Evolutionary conservation across 2,329 filamentous ascomycete genomes (phyloP).

Genomic region (Exophiala viscosa): DNA sequence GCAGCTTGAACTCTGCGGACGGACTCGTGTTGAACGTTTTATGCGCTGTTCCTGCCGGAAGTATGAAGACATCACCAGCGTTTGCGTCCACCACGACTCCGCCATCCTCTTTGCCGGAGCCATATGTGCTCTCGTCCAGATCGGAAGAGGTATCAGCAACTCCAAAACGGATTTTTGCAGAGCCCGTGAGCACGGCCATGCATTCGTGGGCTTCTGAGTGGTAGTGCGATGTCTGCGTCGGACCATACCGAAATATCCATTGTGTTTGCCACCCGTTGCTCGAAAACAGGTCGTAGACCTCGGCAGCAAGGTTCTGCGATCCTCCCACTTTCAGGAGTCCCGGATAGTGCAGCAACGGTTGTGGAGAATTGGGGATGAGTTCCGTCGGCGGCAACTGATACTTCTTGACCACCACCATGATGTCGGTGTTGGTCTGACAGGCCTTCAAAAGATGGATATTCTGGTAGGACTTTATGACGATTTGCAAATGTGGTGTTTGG

Average conservation of each 20-base stretch:
- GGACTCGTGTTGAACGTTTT: constrained; percentile 50
- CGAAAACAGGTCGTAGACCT: constrained; percentile 45
- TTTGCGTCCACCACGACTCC: constrained; percentile 49
- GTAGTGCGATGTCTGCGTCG: constrained; percentile 55
- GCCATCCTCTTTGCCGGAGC: constrained; percentile 42
- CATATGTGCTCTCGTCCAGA: constrained; percentile 40
- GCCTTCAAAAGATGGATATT: too few relatives aligned
- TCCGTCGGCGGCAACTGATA: constrained; percentile 41
- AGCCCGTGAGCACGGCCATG: constrained; percentile 55
- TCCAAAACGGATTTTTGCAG: constrained; percentile 53
- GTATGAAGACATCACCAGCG: constrained; percentile 56
- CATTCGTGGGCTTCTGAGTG: constrained; percentile 56
- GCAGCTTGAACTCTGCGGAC: constrained; percentile 36
- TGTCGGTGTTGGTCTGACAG: neutral
- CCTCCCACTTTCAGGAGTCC: constrained; percentile 35
- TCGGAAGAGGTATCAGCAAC: constrained; percentile 48
- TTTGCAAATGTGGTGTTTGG: too few relatives aligned
- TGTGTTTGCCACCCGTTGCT: constrained; percentile 52
- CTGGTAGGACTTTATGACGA: too few relatives aligned
- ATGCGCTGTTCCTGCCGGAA: constrained; percentile 56
- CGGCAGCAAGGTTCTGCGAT: constrained; percentile 27
- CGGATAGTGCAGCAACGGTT: constrained; percentile 53
- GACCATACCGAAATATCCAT: constrained; percentile 57
- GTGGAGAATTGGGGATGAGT: constrained; percentile 51
- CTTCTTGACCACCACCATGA: constrained; percentile 55